A percentile compares a stretch with the other conserved stretches of the same genome.
These are phyloP conservation scores for Senecio squalidus DNA, from an alignment of 140 eudicot genomes.

Conservation along the genomic window DNA sequence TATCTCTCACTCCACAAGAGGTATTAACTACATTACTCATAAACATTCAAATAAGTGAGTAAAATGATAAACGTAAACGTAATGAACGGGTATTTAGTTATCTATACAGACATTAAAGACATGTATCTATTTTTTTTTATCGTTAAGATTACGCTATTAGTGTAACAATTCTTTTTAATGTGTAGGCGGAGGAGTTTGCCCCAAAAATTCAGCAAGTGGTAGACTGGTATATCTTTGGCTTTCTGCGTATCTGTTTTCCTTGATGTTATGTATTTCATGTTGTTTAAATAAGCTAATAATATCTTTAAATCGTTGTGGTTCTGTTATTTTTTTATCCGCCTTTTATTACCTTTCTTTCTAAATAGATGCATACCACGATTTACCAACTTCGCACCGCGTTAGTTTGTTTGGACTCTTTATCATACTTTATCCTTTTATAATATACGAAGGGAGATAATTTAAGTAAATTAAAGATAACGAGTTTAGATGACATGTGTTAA, in stretches of 20 bases:
- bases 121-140: neutral
- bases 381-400: neutral
- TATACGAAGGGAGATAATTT: neutral
- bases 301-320: neutral
- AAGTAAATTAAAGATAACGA: neutral
- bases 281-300: conserved; percentile 5
- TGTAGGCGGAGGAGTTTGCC: conserved; percentile 79
- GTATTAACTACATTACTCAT: conserved; percentile 10
- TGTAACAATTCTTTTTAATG: neutral
- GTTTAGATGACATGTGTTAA: conserved; percentile 1
- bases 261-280: neutral
- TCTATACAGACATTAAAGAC: neutral
- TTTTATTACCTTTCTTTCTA: neutral
- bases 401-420: neutral
- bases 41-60: too few relatives aligned
- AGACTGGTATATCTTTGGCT: conserved; percentile 55
- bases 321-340: neutral
- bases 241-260: neutral
- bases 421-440: neutral
- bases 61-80: neutral
- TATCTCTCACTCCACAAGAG: conserved; percentile 68
- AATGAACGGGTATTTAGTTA: too few relatives aligned
- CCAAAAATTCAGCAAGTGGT: conserved; percentile 89
- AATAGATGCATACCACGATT: conserved; percentile 4
- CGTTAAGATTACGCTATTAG: too few relatives aligned